Evolutionary conservation across 441 rosid species (phyloP).

Genomic region (Syzygium syzygioides): DNA sequence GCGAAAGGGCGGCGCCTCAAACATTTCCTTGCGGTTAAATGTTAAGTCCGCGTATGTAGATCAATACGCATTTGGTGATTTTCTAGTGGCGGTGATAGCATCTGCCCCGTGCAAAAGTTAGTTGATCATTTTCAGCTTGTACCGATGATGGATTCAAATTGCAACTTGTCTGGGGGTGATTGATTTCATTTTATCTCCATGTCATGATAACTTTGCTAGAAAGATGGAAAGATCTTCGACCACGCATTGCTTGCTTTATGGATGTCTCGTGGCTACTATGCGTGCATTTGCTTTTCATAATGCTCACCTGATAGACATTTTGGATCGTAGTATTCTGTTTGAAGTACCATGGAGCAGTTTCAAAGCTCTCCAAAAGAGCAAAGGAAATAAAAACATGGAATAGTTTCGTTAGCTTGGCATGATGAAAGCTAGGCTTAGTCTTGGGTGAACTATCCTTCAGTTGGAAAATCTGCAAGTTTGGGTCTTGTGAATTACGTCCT

Average conservation of each 20-base stretch:
- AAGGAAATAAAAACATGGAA: not conserved
- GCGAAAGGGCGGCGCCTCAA: not conserved
- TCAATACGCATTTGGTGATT: not conserved
- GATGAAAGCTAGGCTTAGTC: not conserved
- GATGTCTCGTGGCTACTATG: not conserved
- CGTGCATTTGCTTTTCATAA: not conserved
- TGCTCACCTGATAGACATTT: not conserved
- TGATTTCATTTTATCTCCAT: not conserved
- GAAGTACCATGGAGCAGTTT: not conserved
- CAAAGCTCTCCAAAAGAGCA: not conserved
- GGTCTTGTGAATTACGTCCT: not conserved
- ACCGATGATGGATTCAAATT: not conserved
- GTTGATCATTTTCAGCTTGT: not conserved
- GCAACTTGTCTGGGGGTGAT: not conserved
- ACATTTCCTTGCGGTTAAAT: not conserved
- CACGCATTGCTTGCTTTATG: not conserved
- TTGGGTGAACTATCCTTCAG: not conserved
- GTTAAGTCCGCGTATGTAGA: not conserved
- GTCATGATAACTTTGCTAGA: not conserved
- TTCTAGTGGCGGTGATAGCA: not conserved
- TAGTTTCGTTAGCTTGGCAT: not conserved
- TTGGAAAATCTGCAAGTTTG: not conserved
- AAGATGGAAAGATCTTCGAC: not conserved
- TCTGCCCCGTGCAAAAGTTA: not conserved
- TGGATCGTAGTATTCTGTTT: not conserved